Base-by-base conservation (phyloP, 2,329 filamentous ascomycete species). In the Aureobasidium musti region DNA sequence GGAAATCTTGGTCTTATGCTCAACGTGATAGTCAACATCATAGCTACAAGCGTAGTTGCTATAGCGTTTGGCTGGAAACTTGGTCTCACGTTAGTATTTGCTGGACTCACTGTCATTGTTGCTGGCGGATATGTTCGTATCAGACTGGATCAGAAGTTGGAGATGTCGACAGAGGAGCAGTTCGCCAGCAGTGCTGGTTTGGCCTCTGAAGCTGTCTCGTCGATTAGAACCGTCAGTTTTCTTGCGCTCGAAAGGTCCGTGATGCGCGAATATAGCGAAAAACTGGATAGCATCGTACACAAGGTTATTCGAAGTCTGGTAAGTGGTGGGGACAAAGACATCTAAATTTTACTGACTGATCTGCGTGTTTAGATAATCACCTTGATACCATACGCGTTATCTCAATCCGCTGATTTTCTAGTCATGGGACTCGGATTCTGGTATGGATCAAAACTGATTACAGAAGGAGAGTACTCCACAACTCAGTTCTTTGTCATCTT, bases 401-500 rank as follows among this genome's bases (percentile, higher is more conserved):
- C 75, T 2, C 75, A 77, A 63, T 75, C 73, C 2, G 67, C 74
- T 19, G 72, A 76, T 47, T 77, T 75, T 63, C 63, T 75, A 6
- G 70, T 73, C 23, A 69, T 76, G 67, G 73, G 69, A 13, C 70
- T 77, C 26, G 75, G 74, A 1, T 77, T 77, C 71, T 77, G 76
- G 76, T 74, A 74, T 54, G 77, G 77, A 2, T 73, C 72, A 3
- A 70, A 70, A 30, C 71, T 78, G 7, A 70, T 78, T 33, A 70
- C 73, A 5, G 72, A 67, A 45, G 71, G 72, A 14, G 74, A 78
- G 50, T 77, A 78, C 69, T 72, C 70, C 5, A 71, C 70, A 5
- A 67, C 76, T 3, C 75, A 82, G 23, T 87, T 86, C 72, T 86
- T 86, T 71, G 80, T 84, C 1, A 80, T 85, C 35, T 90, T 89